These are phyloP conservation scores for Lagerstroemia speciosa DNA, from an alignment of 345 rosid genomes.

Conservation along the genomic window DNA sequence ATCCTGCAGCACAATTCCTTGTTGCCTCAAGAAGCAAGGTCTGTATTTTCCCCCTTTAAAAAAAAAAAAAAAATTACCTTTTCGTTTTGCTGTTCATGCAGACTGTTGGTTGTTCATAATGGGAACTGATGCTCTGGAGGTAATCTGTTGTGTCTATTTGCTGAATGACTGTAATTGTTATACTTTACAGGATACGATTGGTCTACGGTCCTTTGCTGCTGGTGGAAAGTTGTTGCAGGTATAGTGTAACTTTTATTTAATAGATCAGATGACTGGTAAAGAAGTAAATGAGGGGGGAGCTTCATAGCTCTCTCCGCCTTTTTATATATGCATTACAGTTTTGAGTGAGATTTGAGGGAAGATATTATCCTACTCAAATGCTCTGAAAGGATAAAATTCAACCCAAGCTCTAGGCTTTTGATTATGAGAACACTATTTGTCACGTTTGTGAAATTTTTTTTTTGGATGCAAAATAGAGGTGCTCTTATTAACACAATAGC, in stretches of 20 bases:
- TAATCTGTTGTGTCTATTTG: background rate
- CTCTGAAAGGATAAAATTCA: background rate
- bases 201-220: constrained; percentile 95
- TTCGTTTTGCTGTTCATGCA: background rate
- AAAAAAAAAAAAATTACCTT: no score
- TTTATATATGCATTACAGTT: background rate
- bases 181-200: constrained; percentile 72
- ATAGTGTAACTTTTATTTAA: constrained; percentile 2
- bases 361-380: background rate
- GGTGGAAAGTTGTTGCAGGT: constrained; percentile 99
- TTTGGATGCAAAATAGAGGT: no score
- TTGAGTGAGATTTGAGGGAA: background rate
- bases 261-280: background rate
- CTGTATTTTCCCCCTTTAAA: constrained; percentile 18
- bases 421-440: background rate
- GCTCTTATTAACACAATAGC: no score
- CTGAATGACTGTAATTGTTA: constrained; percentile 3
- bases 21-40: constrained; percentile 87
- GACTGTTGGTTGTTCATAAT: background rate
- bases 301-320: background rate
- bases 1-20: constrained; percentile 97
- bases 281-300: background rate
- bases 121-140: background rate
- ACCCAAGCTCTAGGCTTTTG: background rate
- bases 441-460: no score